phyloP scores from a whole-genome alignment of 225 moss, liverwort and hornwort genomes.

The Neckera pumila region DNA sequence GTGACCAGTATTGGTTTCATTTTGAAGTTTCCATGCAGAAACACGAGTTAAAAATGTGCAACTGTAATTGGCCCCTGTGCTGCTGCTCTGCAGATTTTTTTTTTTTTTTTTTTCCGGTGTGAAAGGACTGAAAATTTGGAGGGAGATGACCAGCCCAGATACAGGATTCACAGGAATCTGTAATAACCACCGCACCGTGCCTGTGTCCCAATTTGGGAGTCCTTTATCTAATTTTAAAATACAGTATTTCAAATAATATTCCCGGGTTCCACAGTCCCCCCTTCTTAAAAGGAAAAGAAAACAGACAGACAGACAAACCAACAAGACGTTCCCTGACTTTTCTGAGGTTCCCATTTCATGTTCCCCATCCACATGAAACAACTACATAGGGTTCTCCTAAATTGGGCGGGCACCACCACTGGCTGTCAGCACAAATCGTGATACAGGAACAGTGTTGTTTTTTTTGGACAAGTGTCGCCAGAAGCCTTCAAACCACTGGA shows the following conservation, averaged over 20 bases:
- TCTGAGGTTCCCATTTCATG: background rate
- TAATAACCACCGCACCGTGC: no score
- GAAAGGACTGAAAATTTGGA: background rate
- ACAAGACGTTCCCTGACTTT: background rate
- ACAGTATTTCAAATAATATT: background rate
- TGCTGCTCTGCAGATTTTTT: background rate
- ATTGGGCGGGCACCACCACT: background rate
- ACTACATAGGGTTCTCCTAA: conserved; percentile 6
- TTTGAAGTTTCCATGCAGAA: background rate
- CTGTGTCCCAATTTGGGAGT: background rate
- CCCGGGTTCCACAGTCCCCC: background rate
- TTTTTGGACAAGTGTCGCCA: no score
- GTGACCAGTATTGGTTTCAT: background rate
- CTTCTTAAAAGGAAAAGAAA: background rate
- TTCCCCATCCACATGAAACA: background rate
- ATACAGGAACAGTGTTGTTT: no score
- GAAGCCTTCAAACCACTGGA: no score
- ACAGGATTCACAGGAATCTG: background rate
- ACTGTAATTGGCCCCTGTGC: background rate
- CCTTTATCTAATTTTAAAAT: background rate
- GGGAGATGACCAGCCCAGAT: background rate
- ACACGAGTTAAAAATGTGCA: background rate
- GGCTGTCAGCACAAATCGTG: conserved; percentile 1
- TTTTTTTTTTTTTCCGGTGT: background rate
- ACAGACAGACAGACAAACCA: background rate